Base-by-base conservation (phyloP, 345 rosid species). In the Brassica carinata region DNA sequence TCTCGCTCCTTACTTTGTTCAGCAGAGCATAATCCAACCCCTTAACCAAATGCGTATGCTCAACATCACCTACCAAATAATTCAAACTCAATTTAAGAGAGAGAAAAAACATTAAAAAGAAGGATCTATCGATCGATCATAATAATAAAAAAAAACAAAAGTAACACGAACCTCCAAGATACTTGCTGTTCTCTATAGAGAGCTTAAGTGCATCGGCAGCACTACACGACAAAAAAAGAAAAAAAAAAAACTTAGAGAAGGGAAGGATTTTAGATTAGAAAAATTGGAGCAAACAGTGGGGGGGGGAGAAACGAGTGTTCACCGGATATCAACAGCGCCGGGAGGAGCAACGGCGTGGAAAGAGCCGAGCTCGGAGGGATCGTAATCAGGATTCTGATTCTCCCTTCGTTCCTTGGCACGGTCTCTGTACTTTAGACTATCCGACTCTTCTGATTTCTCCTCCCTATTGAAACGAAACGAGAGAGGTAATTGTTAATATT, bases 321-420 rank as follows among this genome's bases (percentile, higher is more conserved):
- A 89, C 96, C 80, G 88, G 61, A 93, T 73, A 77, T 95, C 98
- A 33, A 93, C 89, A 7, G 80, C 86, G 27, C 98, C 97, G 1
- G 99, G 99, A 63, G 99, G 98, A 84, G 99, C 99, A 67, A 95
- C 98, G 5, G 99, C 96, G 45, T 95, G 99, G 72, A 95, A 95
- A 5, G 98, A 89, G 27, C 93, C 92, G 85, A 95, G 86, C 71
- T 93, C 96, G 2, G 92, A 77, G 0, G 89, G 86, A 81, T 95
- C 97, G 77, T 95, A 93, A 85, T 95, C 99, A 4, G 98, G 99
- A 83, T 95, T 95, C 58, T 95, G 99, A 81, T 95, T 97, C 75
- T 93, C 99, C 76, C 99, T 85, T 67, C 99, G 87, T 87, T 95
- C 99, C 83, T 93, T 95, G 0, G 99, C 99, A 15, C 99, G 90